Conservation (phyloP, 139 green algal species). For the Chlorella sp. region DNA sequence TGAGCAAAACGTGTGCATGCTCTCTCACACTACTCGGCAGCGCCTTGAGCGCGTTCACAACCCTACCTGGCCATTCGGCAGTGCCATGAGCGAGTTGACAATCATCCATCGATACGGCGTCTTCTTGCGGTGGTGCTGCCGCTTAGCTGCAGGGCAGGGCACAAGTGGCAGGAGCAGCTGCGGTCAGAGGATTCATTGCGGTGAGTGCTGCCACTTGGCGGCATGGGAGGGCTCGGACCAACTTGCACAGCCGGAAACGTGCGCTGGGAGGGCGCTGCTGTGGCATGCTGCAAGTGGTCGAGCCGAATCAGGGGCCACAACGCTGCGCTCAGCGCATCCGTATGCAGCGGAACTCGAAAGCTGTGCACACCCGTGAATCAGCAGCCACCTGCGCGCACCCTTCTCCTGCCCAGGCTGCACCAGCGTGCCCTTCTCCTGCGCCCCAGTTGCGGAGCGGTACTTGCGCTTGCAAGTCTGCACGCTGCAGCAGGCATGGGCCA, state of each 20-base stretch:
- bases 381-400: neutral
- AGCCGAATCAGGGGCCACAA: too few relatives aligned
- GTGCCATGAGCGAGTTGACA: conserved; percentile 20
- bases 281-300: too few relatives aligned
- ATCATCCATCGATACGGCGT: conserved; percentile 56
- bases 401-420: neutral
- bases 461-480: conserved; percentile 41
- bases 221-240: too few relatives aligned
- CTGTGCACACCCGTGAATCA: neutral
- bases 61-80: conserved; percentile 18
- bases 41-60: too few relatives aligned
- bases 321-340: too few relatives aligned
- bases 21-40: too few relatives aligned
- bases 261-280: too few relatives aligned
- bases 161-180: neutral
- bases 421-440: conserved; percentile 9
- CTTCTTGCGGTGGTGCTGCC: conserved; percentile 41
- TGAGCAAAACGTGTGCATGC: too few relatives aligned
- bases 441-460: conserved; percentile 29
- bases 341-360: too few relatives aligned
- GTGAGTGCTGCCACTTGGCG: too few relatives aligned
- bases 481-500: neutral
- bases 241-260: too few relatives aligned
- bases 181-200: neutral
- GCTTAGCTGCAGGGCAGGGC: conserved; percentile 23